These are phyloP conservation scores for Termitomyces sp. DNA, from an alignment of 768 basidiomycete genomes.

Conservation along the genomic window DNA sequence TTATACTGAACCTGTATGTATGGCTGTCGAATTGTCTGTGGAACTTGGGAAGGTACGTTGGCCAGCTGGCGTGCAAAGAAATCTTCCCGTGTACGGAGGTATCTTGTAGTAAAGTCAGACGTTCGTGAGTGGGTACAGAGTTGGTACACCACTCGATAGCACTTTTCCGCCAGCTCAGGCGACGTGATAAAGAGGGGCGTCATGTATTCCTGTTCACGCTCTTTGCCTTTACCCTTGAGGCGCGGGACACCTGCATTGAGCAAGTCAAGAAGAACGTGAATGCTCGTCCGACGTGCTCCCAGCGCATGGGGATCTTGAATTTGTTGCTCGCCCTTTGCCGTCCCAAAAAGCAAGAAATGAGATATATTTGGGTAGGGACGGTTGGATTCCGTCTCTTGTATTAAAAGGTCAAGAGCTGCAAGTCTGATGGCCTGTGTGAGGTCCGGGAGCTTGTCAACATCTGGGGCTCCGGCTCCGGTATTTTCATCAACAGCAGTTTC, in stretches of 20 bases:
- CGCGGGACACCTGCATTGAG: slow-evolving; percentile 69
- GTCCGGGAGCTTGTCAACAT: slow-evolving; percentile 36
- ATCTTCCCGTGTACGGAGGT: slow-evolving; percentile 82
- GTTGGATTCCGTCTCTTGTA: slow-evolving; percentile 63
- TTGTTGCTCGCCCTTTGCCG: slow-evolving; percentile 49
- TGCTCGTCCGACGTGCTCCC: slow-evolving; percentile 61
- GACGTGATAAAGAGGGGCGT: slow-evolving; percentile 58
- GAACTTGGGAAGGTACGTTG: slow-evolving; percentile 61
- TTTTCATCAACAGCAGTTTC: slow-evolving; percentile 55
- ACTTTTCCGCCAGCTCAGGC: slow-evolving; percentile 80
- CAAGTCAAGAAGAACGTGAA: slow-evolving; percentile 78
- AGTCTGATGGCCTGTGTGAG: slow-evolving; percentile 68
- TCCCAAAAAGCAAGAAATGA: slow-evolving; percentile 82
- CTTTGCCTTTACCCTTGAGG: slow-evolving; percentile 38
- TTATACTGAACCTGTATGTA: slow-evolving; percentile 59
- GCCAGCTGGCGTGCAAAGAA: slow-evolving; percentile 88
- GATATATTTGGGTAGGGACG: slow-evolving; percentile 76
- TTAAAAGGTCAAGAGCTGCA: slow-evolving; percentile 76
- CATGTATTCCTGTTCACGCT: slow-evolving; percentile 22
- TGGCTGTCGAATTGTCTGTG: slow-evolving; percentile 42
- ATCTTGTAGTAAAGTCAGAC: slow-evolving; percentile 75
- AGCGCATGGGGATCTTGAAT: slow-evolving; percentile 79
- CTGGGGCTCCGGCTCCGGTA: slow-evolving; percentile 73
- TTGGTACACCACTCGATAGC: slow-evolving; percentile 78
- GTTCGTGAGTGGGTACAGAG: slow-evolving; percentile 86